phyloP scores from a whole-genome alignment of 257 asterid species.

The Scutellaria minor region DNA sequence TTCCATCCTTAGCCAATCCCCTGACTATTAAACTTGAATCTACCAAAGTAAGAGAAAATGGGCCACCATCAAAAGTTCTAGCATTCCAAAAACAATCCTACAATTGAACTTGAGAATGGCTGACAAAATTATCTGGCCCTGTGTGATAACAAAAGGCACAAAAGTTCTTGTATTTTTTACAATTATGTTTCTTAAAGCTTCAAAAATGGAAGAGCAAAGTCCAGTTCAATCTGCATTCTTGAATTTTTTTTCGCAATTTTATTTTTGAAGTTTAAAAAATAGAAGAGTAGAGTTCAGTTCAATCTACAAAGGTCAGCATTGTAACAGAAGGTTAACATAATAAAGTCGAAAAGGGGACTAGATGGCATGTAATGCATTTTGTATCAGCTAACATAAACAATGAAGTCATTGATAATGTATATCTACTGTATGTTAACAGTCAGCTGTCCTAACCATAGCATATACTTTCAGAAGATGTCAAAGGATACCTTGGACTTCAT shows the following conservation, averaged over 20 bases:
- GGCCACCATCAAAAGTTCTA: neutral
- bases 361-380: constrained; percentile 18
- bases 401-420: neutral
- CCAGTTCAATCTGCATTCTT: constrained; percentile 6
- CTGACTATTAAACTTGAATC: neutral
- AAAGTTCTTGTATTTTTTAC: no score
- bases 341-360: constrained; percentile 1
- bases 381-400: constrained; percentile 15
- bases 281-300: constrained; percentile 9
- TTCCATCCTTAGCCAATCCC: neutral
- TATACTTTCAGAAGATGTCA: constrained; percentile 27
- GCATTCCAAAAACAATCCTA: neutral
- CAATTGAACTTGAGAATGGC: neutral
- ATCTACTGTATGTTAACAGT: constrained; percentile 21
- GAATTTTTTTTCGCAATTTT: no score
- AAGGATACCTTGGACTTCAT: constrained; percentile 51
- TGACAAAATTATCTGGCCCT: neutral
- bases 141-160: neutral
- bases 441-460: neutral
- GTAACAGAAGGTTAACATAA: constrained; percentile 16
- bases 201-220: neutral
- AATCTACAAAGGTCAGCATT: neutral
- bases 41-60: neutral
- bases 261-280: neutral
- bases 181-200: neutral